These are phyloP conservation scores for Fusarium sp. DNA, from an alignment of 2,329 filamentous ascomycete species.

Conservation along the genomic window DNA sequence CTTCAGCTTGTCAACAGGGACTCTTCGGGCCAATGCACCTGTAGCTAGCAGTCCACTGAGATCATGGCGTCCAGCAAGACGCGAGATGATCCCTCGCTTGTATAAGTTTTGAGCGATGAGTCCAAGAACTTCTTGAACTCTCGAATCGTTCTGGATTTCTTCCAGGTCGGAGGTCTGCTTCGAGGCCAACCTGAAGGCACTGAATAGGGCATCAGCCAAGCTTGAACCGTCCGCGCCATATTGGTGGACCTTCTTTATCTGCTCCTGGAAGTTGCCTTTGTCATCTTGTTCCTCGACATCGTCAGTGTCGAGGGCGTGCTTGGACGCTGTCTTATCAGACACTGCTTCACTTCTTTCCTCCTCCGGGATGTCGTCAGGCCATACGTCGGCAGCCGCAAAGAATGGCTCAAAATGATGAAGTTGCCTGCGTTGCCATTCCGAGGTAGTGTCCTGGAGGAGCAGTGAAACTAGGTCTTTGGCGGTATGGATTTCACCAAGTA, in stretches of 20 bases:
- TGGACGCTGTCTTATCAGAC: background rate
- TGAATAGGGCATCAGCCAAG: slow-evolving; percentile 5
- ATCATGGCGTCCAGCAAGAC: slow-evolving; percentile 2
- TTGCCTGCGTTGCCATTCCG: slow-evolving; percentile 24
- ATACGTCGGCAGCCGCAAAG: slow-evolving; percentile 23
- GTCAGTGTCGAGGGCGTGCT: background rate
- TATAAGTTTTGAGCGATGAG: slow-evolving; percentile 3
- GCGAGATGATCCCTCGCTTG: background rate
- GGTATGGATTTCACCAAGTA: slow-evolving; percentile 24
- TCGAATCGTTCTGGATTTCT: slow-evolving; percentile 4
- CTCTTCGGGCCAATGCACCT: slow-evolving; percentile 18
- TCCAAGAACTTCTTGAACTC: slow-evolving; percentile 17
- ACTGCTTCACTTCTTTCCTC: background rate
- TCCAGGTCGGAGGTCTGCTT: background rate
- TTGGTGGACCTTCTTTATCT: background rate
- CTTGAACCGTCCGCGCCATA: background rate
- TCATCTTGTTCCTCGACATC: background rate
- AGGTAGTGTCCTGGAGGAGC: slow-evolving; percentile 25
- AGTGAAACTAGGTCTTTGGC: slow-evolving; percentile 23
- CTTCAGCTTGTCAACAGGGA: slow-evolving; percentile 17
- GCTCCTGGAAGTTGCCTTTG: background rate
- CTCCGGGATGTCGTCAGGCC: slow-evolving; percentile 24
- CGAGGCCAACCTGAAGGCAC: slow-evolving; percentile 12
- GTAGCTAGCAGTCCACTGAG: slow-evolving; percentile 19
- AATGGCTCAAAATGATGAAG: slow-evolving; percentile 12